Percentiles rank a stretch among this genome's conserved stretches.
phyloP scores from a whole-genome alignment of 768 basidiomycete species.

The Trametes cinnabarina region DNA sequence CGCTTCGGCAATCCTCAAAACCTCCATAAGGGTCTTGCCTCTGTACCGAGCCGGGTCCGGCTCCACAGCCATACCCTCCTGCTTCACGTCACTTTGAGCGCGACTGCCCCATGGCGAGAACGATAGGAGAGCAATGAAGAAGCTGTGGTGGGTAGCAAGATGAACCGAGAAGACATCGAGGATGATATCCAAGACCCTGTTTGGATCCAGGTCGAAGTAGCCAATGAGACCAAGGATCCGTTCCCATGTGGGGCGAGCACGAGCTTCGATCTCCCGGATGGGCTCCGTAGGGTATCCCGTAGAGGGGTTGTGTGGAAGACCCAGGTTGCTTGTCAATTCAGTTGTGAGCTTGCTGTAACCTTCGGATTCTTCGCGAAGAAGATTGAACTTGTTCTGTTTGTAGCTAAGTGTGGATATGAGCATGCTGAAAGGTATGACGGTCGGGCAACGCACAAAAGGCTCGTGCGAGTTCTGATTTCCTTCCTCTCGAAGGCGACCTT shows the following conservation, averaged over 20 bases:
- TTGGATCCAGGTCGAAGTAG: slow-evolving; percentile 96
- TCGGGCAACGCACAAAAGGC: slow-evolving; percentile 65
- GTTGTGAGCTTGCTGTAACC: slow-evolving; percentile 92
- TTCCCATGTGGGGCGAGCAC: slow-evolving; percentile 73
- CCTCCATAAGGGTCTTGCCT: slow-evolving; percentile 65
- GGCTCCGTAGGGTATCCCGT: slow-evolving; percentile 69
- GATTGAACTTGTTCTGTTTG: slow-evolving; percentile 98
- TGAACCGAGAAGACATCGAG: slow-evolving; percentile 88
- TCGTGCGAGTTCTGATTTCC: slow-evolving; percentile 77
- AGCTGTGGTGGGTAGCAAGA: slow-evolving; percentile 76
- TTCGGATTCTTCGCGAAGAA: slow-evolving; percentile 95
- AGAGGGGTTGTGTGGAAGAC: slow-evolving; percentile 65
- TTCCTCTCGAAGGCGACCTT: slow-evolving; percentile 68
- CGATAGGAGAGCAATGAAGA: slow-evolving; percentile 84
- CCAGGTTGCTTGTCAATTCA: slow-evolving; percentile 76
- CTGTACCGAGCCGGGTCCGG: slow-evolving; percentile 42
- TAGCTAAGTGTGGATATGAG: slow-evolving; percentile 51
- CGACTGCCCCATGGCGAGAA: slow-evolving; percentile 79
- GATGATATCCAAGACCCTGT: slow-evolving; percentile 89
- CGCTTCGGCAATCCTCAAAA: slow-evolving; percentile 55
- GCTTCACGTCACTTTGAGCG: background rate
- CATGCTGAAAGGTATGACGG: background rate
- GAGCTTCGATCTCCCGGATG: slow-evolving; percentile 53
- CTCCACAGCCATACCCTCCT: slow-evolving; percentile 37
- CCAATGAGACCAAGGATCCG: slow-evolving; percentile 87